These are phyloP conservation scores for Linanthus parryae DNA, from an alignment of 148 eudicot genomes.

Conservation along the genomic window DNA sequence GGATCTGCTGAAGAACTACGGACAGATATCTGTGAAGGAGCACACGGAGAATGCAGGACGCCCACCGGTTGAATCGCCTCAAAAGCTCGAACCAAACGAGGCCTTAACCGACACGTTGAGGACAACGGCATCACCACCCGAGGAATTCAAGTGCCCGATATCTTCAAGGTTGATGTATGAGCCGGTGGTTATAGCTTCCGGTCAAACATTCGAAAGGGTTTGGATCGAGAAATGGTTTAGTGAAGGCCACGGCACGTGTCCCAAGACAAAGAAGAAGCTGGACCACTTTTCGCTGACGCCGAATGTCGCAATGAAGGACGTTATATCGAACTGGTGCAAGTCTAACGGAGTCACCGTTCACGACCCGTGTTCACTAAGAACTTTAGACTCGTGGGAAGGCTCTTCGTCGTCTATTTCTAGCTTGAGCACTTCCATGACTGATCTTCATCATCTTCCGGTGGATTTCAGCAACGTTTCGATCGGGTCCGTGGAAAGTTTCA, in stretches of 20 bases:
- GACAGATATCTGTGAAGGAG: slow-evolving; percentile 17
- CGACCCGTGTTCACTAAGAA: slow-evolving; percentile 26
- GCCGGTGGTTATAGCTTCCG: slow-evolving; percentile 83
- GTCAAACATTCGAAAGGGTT: slow-evolving; percentile 74
- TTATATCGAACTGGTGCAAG: slow-evolving; percentile 58
- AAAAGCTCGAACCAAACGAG: slow-evolving; percentile 10
- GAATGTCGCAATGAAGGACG: slow-evolving; percentile 47
- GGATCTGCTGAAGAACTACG: slow-evolving; percentile 26
- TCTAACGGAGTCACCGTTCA: slow-evolving; percentile 21
- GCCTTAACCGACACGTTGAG: slow-evolving; percentile 18
- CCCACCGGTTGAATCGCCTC: slow-evolving; percentile 20
- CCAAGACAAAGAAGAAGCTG: slow-evolving; percentile 49
- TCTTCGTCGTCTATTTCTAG: slow-evolving; percentile 62
- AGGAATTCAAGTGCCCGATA: slow-evolving; percentile 67
- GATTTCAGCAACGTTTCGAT: slow-evolving; percentile 60
- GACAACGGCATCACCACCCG: slow-evolving; percentile 31
- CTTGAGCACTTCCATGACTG: slow-evolving; percentile 52
- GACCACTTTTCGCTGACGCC: slow-evolving; percentile 39
- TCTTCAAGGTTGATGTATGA: slow-evolving; percentile 68
- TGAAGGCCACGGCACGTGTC: slow-evolving; percentile 75
- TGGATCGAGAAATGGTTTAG: slow-evolving; percentile 80
- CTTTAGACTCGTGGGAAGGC: slow-evolving; percentile 34
- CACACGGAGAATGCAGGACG: slow-evolving; percentile 16
- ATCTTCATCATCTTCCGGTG: slow-evolving; percentile 39
- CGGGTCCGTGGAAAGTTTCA: slow-evolving; percentile 43